Evolutionary conservation across 805 yeast genomes (phyloP).

Genomic region (Yarrowia deformans): DNA sequence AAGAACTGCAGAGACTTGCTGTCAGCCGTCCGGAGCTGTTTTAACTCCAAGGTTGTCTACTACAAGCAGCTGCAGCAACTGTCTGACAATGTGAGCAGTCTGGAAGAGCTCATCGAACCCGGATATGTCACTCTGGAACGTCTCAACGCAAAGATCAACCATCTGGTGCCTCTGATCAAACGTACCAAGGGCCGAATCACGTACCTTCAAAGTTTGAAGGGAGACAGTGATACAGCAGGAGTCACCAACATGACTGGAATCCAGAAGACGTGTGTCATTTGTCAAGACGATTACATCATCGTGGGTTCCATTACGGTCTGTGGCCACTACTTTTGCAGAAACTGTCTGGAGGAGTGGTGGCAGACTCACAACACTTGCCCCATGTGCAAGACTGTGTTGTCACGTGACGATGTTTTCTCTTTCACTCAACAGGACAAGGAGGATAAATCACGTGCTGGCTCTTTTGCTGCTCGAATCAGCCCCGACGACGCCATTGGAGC

Average conservation of each 20-base stretch:
- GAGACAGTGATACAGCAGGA: conserved; percentile 43
- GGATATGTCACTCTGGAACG: conserved; percentile 44
- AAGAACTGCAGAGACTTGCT: conserved; percentile 24
- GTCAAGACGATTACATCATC: conserved; percentile 66
- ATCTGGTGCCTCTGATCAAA: conserved; percentile 6
- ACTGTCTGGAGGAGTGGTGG: conserved; percentile 81
- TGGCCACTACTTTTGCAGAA: conserved; percentile 90
- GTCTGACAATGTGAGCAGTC: conserved; percentile 77
- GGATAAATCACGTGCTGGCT: conserved; percentile 20
- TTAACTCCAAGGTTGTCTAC: conserved; percentile 81
- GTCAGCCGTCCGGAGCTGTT: conserved; percentile 64
- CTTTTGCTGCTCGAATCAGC: conserved; percentile 1
- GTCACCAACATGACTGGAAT: conserved; percentile 48
- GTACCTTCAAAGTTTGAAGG: conserved; percentile 57
- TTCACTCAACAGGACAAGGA: conserved; percentile 59
- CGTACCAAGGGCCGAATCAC: conserved; percentile 48
- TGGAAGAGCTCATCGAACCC: conserved; percentile 51
- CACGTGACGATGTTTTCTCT: conserved; percentile 63
- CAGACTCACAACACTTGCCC: conserved; percentile 70
- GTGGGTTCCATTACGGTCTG: conserved; percentile 85
- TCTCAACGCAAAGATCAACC: conserved; percentile 40
- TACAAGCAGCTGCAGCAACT: conserved; percentile 84
- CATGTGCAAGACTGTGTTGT: conserved; percentile 69
- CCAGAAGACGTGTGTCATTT: conserved; percentile 73
- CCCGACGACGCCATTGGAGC: conserved; percentile 41